Evolutionary conservation across 2,329 filamentous ascomycete species (phyloP).

Genomic region (Phyllosticta paracitricarpa): DNA sequence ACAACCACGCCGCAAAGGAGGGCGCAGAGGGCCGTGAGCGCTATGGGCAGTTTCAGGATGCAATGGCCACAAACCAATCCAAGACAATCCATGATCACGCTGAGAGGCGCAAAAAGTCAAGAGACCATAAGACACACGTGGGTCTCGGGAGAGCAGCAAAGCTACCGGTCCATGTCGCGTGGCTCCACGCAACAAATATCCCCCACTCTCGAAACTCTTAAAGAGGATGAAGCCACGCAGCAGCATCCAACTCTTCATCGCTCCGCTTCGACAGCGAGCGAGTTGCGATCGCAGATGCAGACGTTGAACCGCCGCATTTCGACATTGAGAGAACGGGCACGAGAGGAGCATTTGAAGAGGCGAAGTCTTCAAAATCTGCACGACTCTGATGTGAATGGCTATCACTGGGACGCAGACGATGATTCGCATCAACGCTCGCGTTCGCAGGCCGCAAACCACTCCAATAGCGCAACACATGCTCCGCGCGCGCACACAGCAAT

Average conservation of each 20-base stretch:
- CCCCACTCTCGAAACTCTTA: slow-evolving; percentile 34
- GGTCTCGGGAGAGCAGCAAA: slow-evolving; percentile 1
- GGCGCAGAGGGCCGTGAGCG: slow-evolving; percentile 30
- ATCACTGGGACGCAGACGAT: not conserved
- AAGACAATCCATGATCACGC: slow-evolving; percentile 13
- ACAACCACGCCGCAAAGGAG: slow-evolving; percentile 13
- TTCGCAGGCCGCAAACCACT: not conserved
- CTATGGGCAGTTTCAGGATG: slow-evolving; percentile 26
- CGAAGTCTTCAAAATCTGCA: slow-evolving; percentile 67
- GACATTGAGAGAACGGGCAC: slow-evolving; percentile 64
- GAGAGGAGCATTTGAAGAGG: slow-evolving; percentile 68
- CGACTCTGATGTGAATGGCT: not conserved
- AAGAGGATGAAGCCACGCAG: slow-evolving; percentile 26
- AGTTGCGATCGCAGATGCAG: slow-evolving; percentile 74
- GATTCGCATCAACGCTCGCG: not conserved
- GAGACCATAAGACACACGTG: slow-evolving; percentile 26
- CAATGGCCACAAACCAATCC: slow-evolving; percentile 22
- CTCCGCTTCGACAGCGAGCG: slow-evolving; percentile 61
- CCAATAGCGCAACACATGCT: not conserved
- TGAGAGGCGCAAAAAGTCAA: slow-evolving; percentile 30
- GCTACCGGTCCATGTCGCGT: slow-evolving; percentile 8
- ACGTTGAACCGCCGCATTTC: slow-evolving; percentile 80
- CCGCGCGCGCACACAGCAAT: not conserved
- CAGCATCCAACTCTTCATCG: slow-evolving; percentile 39
- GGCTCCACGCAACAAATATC: slow-evolving; percentile 24